Conservation (phyloP, 768 basidiomycete species). For the Boletus bicolor region DNA sequence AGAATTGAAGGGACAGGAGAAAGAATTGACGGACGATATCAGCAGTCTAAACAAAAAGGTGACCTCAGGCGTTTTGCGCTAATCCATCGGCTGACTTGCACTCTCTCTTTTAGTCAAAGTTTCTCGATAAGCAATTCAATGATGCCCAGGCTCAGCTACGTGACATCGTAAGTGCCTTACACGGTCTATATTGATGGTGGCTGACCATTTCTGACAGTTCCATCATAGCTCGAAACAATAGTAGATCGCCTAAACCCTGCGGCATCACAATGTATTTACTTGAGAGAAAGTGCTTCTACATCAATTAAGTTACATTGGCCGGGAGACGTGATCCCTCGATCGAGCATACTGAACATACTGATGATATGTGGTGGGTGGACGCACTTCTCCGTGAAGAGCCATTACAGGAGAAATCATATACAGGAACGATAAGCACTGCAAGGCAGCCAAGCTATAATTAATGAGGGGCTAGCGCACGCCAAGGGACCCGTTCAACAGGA, state of each 20-base stretch:
- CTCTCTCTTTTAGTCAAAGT: conserved; percentile 66
- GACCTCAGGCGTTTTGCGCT: background rate
- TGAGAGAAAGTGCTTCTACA: background rate
- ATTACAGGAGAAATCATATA: background rate
- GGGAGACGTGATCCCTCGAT: background rate
- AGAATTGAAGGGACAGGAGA: conserved; percentile 73
- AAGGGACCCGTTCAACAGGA: conserved; percentile 13
- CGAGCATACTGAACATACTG: background rate
- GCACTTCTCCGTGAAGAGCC: background rate
- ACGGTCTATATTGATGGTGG: background rate
- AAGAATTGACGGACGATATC: conserved; percentile 81
- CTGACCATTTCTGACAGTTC: conserved; percentile 22
- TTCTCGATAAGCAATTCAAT: conserved; percentile 89
- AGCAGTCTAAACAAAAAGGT: conserved; percentile 85
- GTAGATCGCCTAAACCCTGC: conserved; percentile 9
- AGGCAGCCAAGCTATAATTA: conserved; percentile 5
- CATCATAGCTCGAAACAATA: conserved; percentile 29
- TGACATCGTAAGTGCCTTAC: conserved; percentile 62
- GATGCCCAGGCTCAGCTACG: conserved; percentile 85
- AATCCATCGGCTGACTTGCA: background rate
- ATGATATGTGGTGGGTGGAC: conserved; percentile 2
- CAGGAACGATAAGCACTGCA: background rate
- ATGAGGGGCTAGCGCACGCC: conserved; percentile 12
- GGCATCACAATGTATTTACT: conserved; percentile 7
- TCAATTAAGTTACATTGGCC: background rate